Base-by-base conservation (phyloP, 306 rosid species). In the Trifolium repens region DNA sequence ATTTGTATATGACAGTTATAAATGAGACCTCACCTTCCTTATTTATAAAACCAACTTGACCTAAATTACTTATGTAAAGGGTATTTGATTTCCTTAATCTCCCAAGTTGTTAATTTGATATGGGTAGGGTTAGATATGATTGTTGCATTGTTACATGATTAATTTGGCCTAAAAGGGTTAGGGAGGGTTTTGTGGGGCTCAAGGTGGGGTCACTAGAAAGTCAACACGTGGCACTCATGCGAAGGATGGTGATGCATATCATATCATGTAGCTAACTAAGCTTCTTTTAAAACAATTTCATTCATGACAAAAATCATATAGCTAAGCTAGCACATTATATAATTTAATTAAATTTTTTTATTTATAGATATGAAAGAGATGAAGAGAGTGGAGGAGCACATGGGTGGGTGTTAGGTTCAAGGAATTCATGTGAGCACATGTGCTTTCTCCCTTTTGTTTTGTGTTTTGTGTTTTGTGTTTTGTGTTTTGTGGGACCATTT, bases 351-450 rank as follows among this genome's bases (percentile, higher is more conserved):
- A 32, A 32, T 8, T 39, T 39, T 22, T 39, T 22, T 6, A 22
- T 49, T 15, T 49, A 46, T 46, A 54, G 9, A 58, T 73, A 66
- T 8, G 74, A 70, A 70, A 34, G 74, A 16, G 64, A 70, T 76
- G 74, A 69, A 75, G 84, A 67, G 85, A 87, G 81, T 78, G 87
- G 88, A 75, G 85, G 82, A 82, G 96, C 97, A 91, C 97, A 94
- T 90, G 97, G 98, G 91, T 8, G 89, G 84, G 90, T 87, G 93
- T 91, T 91, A 60, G 85, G 85, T 90, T 90, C 93, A 85, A 94
- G 90, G 88, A 88, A 82, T 86, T 87, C 97, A 94, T 91, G 96
- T 90, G 96, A 91, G 81, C 90, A 84, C 98, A 94, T 89, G 98
- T 89, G 93, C 93, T 86, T 60, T 67, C 87, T 79, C 52, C 43